phyloP scores from a whole-genome alignment of 78 protist species.

The Polysphondylium violaceum region DNA sequence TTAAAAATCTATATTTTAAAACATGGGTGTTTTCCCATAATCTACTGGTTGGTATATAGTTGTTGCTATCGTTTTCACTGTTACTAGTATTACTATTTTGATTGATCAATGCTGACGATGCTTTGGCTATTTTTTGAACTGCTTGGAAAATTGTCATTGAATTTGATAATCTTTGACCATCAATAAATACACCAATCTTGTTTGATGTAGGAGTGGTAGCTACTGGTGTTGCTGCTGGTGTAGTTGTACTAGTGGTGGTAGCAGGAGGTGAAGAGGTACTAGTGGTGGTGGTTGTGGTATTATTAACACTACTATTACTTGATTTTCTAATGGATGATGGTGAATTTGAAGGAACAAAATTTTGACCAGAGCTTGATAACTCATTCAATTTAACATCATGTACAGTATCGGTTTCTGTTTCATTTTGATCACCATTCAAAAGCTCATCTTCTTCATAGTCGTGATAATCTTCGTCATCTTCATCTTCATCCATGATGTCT shows the following conservation, averaged over 20 bases:
- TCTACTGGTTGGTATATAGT: conserved; percentile 60
- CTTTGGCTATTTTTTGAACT: conserved; percentile 48
- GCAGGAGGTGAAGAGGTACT: neutral
- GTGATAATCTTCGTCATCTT: conserved; percentile 57
- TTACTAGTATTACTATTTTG: conserved; percentile 32
- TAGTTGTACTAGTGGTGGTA: conserved; percentile 4
- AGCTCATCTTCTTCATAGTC: conserved; percentile 71
- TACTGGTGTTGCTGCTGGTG: conserved; percentile 30
- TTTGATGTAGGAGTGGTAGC: neutral
- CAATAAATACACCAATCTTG: conserved; percentile 55
- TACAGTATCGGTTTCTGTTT: conserved; percentile 55
- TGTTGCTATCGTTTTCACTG: neutral
- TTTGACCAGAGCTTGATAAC: conserved; percentile 16
- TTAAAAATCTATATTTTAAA: conserved; percentile 50
- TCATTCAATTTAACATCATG: conserved; percentile 73
- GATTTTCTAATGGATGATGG: neutral
- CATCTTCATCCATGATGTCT: conserved; percentile 13
- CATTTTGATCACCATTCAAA: conserved; percentile 23
- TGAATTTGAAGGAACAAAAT: neutral
- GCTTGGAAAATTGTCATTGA: conserved; percentile 65
- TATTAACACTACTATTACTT: neutral
- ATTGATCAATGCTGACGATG: neutral
- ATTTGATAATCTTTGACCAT: conserved; percentile 62
- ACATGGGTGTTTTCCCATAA: conserved; percentile 74
- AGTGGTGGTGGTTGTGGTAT: neutral